These are phyloP conservation scores for Colletotrichum sp. DNA, from an alignment of 2,329 filamentous ascomycete genomes.

Conservation along the genomic window DNA sequence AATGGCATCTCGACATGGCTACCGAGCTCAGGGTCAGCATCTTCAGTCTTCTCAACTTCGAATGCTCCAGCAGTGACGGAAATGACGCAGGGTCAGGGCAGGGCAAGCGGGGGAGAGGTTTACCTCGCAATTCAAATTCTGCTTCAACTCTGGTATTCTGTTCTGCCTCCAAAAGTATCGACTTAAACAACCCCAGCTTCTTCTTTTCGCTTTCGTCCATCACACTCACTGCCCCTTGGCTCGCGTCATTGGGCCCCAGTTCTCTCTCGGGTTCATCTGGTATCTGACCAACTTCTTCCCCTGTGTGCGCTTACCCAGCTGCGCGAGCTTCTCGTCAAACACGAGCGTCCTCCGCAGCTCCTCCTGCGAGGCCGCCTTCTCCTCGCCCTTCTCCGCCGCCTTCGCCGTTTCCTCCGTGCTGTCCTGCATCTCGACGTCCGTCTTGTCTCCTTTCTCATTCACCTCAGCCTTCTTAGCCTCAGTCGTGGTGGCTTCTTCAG, in stretches of 20 bases:
- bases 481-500: not conserved
- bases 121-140: not conserved
- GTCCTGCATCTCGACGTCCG: constrained; percentile 34
- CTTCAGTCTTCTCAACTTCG: not conserved
- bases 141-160: not conserved
- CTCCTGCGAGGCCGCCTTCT: constrained; percentile 25
- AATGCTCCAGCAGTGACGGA: not conserved
- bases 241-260: constrained; percentile 87
- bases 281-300: constrained; percentile 80
- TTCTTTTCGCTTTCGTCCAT: constrained; percentile 68
- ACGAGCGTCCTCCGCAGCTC: constrained; percentile 62
- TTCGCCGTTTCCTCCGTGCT: constrained; percentile 25
- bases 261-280: constrained; percentile 86
- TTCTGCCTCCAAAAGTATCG: not conserved
- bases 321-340: constrained; percentile 82
- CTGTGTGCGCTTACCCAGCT: constrained; percentile 72
- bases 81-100: not conserved
- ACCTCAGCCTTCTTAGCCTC: constrained; percentile 19
- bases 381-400: constrained; percentile 37
- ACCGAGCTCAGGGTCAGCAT: not conserved
- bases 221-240: constrained; percentile 55
- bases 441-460: constrained; percentile 24
- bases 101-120: not conserved
- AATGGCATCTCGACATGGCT: not conserved
- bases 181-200: not conserved